A percentile compares a stretch with the other conserved stretches of the same genome.
Evolutionary conservation across 169 alveolate genomes (phyloP).

Genomic region (Eimeria falciformis): DNA sequence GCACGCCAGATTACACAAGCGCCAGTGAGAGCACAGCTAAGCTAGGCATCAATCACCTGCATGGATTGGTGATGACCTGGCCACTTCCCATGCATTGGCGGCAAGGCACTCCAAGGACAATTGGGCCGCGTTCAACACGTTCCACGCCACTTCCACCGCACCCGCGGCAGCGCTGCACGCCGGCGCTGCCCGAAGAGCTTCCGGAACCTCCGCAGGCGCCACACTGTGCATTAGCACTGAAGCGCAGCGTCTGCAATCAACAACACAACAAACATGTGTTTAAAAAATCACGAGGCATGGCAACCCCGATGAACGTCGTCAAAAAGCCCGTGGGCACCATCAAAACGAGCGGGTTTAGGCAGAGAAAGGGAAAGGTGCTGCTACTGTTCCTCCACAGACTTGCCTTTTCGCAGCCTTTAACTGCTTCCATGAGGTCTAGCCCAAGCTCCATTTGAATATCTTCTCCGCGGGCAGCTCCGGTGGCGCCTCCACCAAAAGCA

Average conservation of each 20-base stretch:
- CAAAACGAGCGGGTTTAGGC: too few relatives aligned
- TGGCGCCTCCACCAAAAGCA: not conserved
- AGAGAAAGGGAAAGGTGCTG: too few relatives aligned
- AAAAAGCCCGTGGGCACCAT: too few relatives aligned
- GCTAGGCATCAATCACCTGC: conserved; percentile 85
- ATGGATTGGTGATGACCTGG: conserved; percentile 86
- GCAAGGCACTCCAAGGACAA: conserved; percentile 91
- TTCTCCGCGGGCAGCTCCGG: not conserved
- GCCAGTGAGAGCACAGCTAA: too few relatives aligned
- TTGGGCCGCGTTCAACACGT: conserved; percentile 89
- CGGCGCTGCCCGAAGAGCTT: conserved; percentile 55
- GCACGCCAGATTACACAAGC: too few relatives aligned
- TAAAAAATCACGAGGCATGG: too few relatives aligned
- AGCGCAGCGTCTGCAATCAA: conserved; percentile 61
- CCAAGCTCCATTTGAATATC: not conserved
- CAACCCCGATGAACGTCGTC: too few relatives aligned
- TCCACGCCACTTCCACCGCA: conserved; percentile 69
- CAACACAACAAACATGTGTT: too few relatives aligned
- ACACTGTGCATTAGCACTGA: conserved; percentile 68
- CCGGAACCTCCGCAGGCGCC: conserved; percentile 78
- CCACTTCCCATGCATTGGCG: conserved; percentile 91
- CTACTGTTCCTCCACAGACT: too few relatives aligned
- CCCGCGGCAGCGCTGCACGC: conserved; percentile 41
- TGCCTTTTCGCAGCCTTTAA: conserved; percentile 88
- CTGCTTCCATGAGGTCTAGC: conserved; percentile 90